Evolutionary conservation across 495 filamentous ascomycete species (phyloP).

Genomic region (Copromyces sp.): DNA sequence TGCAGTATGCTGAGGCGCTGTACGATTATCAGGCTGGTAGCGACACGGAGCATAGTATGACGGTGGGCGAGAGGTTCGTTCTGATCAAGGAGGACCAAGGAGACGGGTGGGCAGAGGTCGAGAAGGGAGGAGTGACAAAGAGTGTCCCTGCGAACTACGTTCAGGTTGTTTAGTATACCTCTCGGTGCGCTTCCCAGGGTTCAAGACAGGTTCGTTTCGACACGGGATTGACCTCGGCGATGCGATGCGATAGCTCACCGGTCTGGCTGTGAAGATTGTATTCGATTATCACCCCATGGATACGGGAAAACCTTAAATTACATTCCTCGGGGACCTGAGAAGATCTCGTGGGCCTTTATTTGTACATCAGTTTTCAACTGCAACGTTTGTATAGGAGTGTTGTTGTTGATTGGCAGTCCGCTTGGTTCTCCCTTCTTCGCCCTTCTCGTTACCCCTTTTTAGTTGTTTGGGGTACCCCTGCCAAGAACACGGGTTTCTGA

Average conservation of each 20-base stretch:
- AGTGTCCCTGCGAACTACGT: constrained; percentile 94
- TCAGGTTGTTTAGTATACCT: constrained; percentile 48
- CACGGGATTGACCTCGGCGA: neutral
- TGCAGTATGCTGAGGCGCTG: constrained; percentile 87
- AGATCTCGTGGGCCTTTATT: neutral
- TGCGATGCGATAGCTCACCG: neutral
- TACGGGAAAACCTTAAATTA: neutral
- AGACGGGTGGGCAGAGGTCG: constrained; percentile 95
- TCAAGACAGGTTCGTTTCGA: neutral
- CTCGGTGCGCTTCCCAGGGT: neutral
- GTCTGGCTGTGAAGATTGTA: neutral
- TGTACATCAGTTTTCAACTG: neutral
- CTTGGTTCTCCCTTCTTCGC: neutral
- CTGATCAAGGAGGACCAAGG: constrained; percentile 73
- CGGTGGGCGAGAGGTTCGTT: constrained; percentile 85
- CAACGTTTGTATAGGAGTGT: neutral
- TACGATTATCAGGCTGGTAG: constrained; percentile 85
- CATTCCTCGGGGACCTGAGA: neutral
- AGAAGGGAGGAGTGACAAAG: constrained; percentile 78
- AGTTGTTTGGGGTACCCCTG: neutral
- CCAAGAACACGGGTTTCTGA: neutral
- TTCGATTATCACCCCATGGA: neutral
- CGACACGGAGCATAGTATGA: constrained; percentile 81
- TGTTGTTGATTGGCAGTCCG: neutral
- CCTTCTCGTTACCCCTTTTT: neutral